Conservation (phyloP, 495 filamentous ascomycete genomes). For the Neurospora sp. region DNA sequence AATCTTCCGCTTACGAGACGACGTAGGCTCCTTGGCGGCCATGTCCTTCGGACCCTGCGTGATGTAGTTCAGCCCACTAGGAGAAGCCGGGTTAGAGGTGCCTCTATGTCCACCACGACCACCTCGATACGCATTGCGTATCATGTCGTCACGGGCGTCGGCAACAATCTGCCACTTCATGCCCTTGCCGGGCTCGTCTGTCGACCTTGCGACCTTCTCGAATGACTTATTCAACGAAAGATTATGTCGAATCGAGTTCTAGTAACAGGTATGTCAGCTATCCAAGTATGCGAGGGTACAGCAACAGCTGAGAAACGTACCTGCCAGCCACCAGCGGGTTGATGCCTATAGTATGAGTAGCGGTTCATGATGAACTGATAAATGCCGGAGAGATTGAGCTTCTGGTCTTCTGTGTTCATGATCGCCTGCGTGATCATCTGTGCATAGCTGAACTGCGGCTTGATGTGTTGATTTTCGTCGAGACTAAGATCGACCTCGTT, state of each 20-base stretch:
- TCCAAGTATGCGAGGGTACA: not conserved
- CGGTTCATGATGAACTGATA: conserved; percentile 82
- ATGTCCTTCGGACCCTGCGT: conserved; percentile 37
- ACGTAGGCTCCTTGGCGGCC: conserved; percentile 30
- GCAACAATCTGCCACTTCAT: conserved; percentile 95
- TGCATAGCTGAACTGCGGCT: conserved; percentile 94
- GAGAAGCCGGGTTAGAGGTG: conserved; percentile 48
- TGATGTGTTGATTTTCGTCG: conserved; percentile 76
- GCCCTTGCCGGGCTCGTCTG: conserved; percentile 93
- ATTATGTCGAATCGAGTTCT: conserved; percentile 97
- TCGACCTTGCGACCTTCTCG: conserved; percentile 78
- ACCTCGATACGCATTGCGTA: conserved; percentile 34
- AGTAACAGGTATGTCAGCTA: conserved; percentile 3
- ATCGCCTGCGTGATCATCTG: conserved; percentile 95
- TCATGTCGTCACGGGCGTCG: conserved; percentile 65
- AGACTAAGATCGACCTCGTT: conserved; percentile 69
- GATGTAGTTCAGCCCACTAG: conserved; percentile 40
- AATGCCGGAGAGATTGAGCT: conserved; percentile 78
- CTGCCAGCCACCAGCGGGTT: conserved; percentile 74
- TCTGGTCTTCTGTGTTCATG: conserved; percentile 69
- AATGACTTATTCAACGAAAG: conserved; percentile 89
- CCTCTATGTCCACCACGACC: conserved; percentile 48
- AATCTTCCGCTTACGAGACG: conserved; percentile 39
- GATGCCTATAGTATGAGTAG: conserved; percentile 84
- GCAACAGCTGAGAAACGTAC: conserved; percentile 30